Base-by-base conservation (phyloP, 2,329 filamentous ascomycete species). In the Sclerotinia borealis region DNA sequence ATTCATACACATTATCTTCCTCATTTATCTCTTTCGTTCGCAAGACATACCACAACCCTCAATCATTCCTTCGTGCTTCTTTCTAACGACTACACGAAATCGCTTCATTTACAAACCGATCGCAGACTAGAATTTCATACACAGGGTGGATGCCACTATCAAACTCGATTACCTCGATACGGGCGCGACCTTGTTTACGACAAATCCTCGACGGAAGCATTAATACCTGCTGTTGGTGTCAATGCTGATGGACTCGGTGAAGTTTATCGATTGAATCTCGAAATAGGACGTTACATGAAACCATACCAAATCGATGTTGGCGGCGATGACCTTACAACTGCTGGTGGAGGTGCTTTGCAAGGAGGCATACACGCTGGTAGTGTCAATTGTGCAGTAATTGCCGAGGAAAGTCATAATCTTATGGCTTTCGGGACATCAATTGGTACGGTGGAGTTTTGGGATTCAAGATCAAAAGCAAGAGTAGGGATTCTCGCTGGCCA, bases 361-460 rank as follows among this genome's bases (percentile, higher is more conserved):
- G 93, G 93, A 64, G 90, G 93, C 55, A 90, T 97, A 52, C 83
- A 88, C 63, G 89, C 91, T 0, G 92, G 93, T 17, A 88, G 89
- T 58, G 92, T 98, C 59, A 97, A 98, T 73, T 88, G 88, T 9
- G 93, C 87, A 15, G 89, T 93, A 3, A 85, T 96, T 65, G 95
- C 95, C 3, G 91, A 97, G 74, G 84, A 88, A 47, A 93, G 90
- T 54, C 95, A 99, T 75, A 95, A 95, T 63, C 81, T 99, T 5
- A 82, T 93, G 39, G 93, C 93, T 0, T 99, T 99, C 71, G 95
- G 96, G 59, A 99, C 95, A 1, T 93, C 92, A 3, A 80, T 95
- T 63, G 93, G 95, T n/a, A 96, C 93, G 0, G 91, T 98, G 31
- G 95, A 99, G 74, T 93, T 98, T 72, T 99, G 93, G 91, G 95